Percentiles rank a stretch among this genome's conserved stretches.
Conservation (phyloP, 1,284 basidiomycete species). For the Termitomyces sp. region DNA sequence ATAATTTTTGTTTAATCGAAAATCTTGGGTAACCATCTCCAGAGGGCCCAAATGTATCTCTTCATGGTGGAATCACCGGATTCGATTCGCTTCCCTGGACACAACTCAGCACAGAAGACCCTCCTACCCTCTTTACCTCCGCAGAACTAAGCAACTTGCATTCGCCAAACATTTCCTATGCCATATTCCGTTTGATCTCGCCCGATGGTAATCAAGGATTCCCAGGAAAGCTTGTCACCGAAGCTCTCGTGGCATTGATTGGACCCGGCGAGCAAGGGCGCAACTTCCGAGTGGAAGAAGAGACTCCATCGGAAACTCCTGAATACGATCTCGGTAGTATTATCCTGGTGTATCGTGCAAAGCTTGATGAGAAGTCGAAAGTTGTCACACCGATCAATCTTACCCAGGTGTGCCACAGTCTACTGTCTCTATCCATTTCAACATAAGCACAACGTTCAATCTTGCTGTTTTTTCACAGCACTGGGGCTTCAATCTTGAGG, state of each 20-base stretch:
- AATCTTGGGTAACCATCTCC: slow-evolving; percentile 6
- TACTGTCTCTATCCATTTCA: background rate
- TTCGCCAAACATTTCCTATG: slow-evolving; percentile 31
- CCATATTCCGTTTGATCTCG: slow-evolving; percentile 56
- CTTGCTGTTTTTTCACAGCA: slow-evolving; percentile 39
- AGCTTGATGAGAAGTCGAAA: slow-evolving; percentile 40
- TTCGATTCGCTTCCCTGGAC: slow-evolving; percentile 57
- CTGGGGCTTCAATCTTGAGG: slow-evolving; percentile 78
- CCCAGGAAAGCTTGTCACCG: slow-evolving; percentile 53
- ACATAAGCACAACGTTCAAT: background rate
- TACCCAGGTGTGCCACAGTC: slow-evolving; percentile 49
- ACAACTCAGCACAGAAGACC: slow-evolving; percentile 34
- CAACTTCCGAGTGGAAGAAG: slow-evolving; percentile 22
- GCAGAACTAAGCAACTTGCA: slow-evolving; percentile 46
- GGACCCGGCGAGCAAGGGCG: slow-evolving; percentile 37
- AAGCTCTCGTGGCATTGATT: slow-evolving; percentile 56
- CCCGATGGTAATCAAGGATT: slow-evolving; percentile 65
- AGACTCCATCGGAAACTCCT: slow-evolving; percentile 19
- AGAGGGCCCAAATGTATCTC: slow-evolving; percentile 60
- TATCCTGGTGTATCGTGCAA: slow-evolving; percentile 62
- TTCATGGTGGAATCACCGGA: slow-evolving; percentile 66
- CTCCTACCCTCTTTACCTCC: slow-evolving; percentile 51
- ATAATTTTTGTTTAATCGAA: slow-evolving; percentile 4
- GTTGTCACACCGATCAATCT: slow-evolving; percentile 67
- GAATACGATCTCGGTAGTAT: slow-evolving; percentile 58